A percentile compares a stretch with the other conserved stretches of the same genome.
phyloP scores from a whole-genome alignment of 441 rosid genomes.

The Gossypium trilobum region DNA sequence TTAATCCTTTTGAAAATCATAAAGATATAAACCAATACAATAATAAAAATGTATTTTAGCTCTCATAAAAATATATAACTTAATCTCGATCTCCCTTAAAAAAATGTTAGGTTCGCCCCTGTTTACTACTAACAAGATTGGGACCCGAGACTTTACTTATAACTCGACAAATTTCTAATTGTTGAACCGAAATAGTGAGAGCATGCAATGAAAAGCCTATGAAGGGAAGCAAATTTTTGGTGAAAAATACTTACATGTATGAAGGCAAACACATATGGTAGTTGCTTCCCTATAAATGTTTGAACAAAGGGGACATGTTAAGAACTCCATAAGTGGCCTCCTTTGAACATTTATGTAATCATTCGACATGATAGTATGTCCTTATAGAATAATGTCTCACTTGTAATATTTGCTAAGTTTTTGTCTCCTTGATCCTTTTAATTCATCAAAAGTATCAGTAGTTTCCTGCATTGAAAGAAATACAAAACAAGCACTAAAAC shows the following conservation, averaged over 20 bases:
- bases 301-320: slow-evolving; percentile 13
- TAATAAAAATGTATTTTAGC: too few species aligned
- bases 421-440: neutral
- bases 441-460: neutral
- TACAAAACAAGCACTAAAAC: neutral
- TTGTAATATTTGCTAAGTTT: neutral
- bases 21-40: too few species aligned
- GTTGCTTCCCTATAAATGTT: slow-evolving; percentile 14
- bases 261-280: slow-evolving; percentile 14
- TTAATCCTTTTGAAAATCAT: too few species aligned
- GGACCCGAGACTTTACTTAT: too few species aligned
- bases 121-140: neutral
- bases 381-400: neutral
- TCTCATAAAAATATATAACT: too few species aligned
- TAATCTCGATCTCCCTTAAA: too few species aligned
- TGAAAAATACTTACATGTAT: slow-evolving; percentile 10
- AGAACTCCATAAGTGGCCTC: slow-evolving; percentile 9
- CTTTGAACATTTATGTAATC: slow-evolving; percentile 15
- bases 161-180: neutral
- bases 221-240: neutral
- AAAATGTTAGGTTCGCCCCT: neutral
- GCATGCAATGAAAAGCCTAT: too few species aligned
- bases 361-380: slow-evolving; percentile 12
- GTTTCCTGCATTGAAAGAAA: neutral
- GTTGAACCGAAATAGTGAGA: neutral